Conservation (phyloP, 2,329 filamentous ascomycete genomes). For the Microsporum canis region DNA sequence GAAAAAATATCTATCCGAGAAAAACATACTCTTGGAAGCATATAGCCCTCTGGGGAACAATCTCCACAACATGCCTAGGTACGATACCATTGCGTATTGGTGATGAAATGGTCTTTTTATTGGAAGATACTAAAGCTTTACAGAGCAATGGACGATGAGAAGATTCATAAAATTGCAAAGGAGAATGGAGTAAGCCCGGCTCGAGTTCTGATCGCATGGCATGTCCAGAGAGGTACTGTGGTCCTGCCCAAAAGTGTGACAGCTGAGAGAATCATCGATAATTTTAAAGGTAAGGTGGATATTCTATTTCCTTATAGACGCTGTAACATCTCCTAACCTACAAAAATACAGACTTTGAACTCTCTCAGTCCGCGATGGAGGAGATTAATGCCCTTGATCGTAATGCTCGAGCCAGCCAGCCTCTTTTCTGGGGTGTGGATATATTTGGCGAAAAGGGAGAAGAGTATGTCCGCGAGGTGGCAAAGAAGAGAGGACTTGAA, state of each 20-base stretch:
- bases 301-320: not conserved
- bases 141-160: conserved; percentile 47
- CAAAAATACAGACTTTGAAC: conserved; percentile 2
- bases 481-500: conserved; percentile 6
- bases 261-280: conserved; percentile 38
- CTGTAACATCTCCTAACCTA: not conserved
- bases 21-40: conserved; percentile 43
- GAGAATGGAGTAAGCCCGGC: conserved; percentile 47
- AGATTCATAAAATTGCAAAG: conserved; percentile 50
- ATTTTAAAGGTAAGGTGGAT: conserved; percentile 25
- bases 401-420: conserved; percentile 5
- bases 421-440: conserved; percentile 9
- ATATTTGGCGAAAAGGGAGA: conserved; percentile 10
- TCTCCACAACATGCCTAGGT: conserved; percentile 1
- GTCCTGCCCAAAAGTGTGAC: conserved; percentile 46
- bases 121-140: not conserved
- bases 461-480: conserved; percentile 1
- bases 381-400: conserved; percentile 7
- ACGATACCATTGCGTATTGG: not conserved
- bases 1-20: conserved; percentile 40
- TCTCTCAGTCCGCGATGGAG: conserved; percentile 8
- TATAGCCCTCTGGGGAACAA: conserved; percentile 36
- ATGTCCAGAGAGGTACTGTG: conserved; percentile 42
- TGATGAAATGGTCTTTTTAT: not conserved
- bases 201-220: conserved; percentile 45